Evolutionary conservation across 768 basidiomycete species (phyloP).

Genomic region (Boletus coccyginus): DNA sequence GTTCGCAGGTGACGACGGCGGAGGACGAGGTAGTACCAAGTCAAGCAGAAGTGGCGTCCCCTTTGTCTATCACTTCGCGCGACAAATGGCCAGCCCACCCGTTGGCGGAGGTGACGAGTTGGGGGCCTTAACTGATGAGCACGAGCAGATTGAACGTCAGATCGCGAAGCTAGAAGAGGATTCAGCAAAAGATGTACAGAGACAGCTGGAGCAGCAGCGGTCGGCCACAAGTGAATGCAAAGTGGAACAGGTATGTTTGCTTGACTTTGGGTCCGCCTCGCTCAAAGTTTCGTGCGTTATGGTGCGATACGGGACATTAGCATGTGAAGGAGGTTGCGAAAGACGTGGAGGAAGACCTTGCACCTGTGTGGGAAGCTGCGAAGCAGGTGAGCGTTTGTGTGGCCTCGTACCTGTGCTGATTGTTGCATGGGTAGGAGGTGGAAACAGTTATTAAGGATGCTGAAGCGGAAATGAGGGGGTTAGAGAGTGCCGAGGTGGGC

Average conservation of each 20-base stretch:
- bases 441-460: constrained; percentile 4
- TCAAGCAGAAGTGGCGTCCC: constrained; percentile 14
- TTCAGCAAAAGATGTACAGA: constrained; percentile 21
- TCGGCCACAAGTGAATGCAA: not conserved
- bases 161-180: constrained; percentile 21
- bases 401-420: not conserved
- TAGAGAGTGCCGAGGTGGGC: not conserved
- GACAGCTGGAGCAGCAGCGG: constrained; percentile 19
- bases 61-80: not conserved
- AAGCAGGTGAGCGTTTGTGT: constrained; percentile 10
- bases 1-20: not conserved
- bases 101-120: not conserved
- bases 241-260: constrained; percentile 11
- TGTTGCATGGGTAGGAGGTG: not conserved
- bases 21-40: not conserved
- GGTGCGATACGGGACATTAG: not conserved
- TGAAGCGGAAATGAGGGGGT: not conserved
- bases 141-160: constrained; percentile 19
- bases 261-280: not conserved
- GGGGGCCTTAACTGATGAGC: not conserved
- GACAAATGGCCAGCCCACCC: not conserved
- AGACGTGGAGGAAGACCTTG: not conserved
- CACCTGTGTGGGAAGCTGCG: constrained; percentile 4
- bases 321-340: not conserved
- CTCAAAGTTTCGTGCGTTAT: not conserved